phyloP scores from a whole-genome alignment of 495 filamentous ascomycete species.

The Trypethelium eluteriae region DNA sequence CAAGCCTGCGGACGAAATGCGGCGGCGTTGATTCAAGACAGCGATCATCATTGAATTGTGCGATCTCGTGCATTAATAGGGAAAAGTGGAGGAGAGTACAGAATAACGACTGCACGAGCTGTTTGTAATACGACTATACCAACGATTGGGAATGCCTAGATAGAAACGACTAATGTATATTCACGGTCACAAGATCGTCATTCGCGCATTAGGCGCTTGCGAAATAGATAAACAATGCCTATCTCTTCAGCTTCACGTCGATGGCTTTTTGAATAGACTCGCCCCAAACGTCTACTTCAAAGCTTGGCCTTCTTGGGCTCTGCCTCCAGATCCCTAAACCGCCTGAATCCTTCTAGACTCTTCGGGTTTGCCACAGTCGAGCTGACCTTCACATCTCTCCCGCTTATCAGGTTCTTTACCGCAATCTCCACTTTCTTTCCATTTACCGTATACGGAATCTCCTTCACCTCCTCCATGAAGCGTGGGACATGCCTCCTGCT shows the following conservation, averaged over 20 bases:
- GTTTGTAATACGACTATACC: too few relatives aligned
- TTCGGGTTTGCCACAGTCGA: slow-evolving; percentile 67
- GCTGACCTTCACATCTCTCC: slow-evolving; percentile 63
- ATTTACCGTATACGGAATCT: slow-evolving; percentile 77
- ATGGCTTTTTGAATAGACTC: neutral
- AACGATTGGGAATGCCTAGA: neutral
- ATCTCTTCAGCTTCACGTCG: neutral
- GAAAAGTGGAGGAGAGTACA: too few relatives aligned
- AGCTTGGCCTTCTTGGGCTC: slow-evolving; percentile 22
- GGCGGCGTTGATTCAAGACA: too few relatives aligned
- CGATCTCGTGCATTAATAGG: too few relatives aligned
- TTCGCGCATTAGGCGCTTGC: neutral
- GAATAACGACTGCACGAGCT: too few relatives aligned
- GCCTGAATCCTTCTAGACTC: slow-evolving; percentile 19
- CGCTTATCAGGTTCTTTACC: slow-evolving; percentile 77
- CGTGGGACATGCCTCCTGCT: slow-evolving; percentile 69
- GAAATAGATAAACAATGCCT: too few relatives aligned
- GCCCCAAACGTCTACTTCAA: neutral
- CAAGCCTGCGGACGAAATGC: too few relatives aligned
- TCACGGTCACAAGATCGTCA: neutral
- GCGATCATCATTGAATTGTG: too few relatives aligned
- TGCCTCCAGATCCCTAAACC: slow-evolving; percentile 23
- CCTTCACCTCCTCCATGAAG: slow-evolving; percentile 70
- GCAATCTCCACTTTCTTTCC: slow-evolving; percentile 80
- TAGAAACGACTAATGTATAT: slow-evolving; percentile 9